These are phyloP conservation scores for Salvia sclarea DNA, from an alignment of 305 asterid genomes.

Conservation along the genomic window DNA sequence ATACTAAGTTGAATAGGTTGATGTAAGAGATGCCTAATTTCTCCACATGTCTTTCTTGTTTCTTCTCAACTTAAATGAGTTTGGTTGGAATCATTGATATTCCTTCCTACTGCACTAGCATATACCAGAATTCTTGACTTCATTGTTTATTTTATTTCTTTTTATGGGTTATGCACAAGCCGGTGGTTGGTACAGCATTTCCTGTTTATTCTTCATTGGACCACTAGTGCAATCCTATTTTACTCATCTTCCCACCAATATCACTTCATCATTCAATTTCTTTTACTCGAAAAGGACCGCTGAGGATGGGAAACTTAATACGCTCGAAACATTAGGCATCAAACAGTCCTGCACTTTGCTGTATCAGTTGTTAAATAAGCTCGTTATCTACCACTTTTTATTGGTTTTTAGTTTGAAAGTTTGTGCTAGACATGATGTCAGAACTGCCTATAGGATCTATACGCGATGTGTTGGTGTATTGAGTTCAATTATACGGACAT, in stretches of 20 bases:
- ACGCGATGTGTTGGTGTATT: not conserved
- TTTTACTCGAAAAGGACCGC: constrained; percentile 2
- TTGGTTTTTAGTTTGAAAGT: not conserved
- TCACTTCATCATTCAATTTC: constrained; percentile 14
- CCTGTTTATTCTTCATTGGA: constrained; percentile 32
- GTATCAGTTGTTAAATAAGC: not conserved
- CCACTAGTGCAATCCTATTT: constrained; percentile 17
- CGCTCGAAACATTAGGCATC: not conserved
- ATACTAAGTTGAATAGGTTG: constrained; percentile 30
- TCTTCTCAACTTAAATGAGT: constrained; percentile 28
- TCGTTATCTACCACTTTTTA: not conserved
- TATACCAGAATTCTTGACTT: constrained; percentile 38
- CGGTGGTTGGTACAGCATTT: constrained; percentile 36
- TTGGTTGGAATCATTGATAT: constrained; percentile 39
- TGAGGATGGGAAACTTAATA: not conserved
- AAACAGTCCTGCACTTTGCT: not conserved
- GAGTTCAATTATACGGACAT: too few species aligned
- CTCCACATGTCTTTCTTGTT: constrained; percentile 21
- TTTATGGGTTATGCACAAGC: constrained; percentile 9
- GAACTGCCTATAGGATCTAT: not conserved
- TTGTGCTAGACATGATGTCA: not conserved
- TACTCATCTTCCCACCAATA: constrained; percentile 34
- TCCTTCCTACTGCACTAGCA: constrained; percentile 19
- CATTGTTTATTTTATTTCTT: constrained; percentile 5
- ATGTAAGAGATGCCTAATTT: constrained; percentile 26